Evolutionary conservation across 169 alveolate genomes (phyloP).

Genomic region (Hammondia hammondi): DNA sequence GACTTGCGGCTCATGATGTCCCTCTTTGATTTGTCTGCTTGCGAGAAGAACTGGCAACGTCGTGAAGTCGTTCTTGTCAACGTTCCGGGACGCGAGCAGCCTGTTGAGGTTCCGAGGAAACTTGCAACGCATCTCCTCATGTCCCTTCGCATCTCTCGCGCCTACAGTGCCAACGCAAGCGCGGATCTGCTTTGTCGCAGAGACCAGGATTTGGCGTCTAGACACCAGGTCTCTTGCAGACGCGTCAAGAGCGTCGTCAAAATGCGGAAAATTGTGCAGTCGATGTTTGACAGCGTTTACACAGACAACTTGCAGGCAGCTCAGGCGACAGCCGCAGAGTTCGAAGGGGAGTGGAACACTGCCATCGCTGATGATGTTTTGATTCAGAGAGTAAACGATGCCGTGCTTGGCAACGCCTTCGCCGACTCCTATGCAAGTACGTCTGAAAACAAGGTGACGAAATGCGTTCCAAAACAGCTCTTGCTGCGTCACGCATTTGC

Average conservation of each 20-base stretch:
- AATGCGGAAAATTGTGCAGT: background rate
- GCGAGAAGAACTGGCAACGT: background rate
- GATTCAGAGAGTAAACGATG: background rate
- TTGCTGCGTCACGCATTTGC: too few relatives aligned
- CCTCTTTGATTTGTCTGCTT: background rate
- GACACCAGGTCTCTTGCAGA: background rate
- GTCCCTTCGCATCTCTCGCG: background rate
- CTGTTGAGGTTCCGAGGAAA: background rate
- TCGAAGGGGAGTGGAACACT: background rate
- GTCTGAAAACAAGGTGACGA: background rate
- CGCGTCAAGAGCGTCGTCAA: background rate
- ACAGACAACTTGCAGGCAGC: background rate
- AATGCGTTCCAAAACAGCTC: too few relatives aligned
- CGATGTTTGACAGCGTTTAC: background rate
- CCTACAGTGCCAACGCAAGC: background rate
- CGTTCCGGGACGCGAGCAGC: background rate
- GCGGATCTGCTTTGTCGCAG: background rate
- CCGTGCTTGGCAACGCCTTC: background rate
- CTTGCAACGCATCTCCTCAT: background rate
- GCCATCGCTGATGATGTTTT: background rate
- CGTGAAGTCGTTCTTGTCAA: background rate
- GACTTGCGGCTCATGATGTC: background rate
- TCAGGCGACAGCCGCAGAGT: background rate
- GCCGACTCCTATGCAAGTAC: background rate
- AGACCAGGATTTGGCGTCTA: background rate